These are phyloP conservation scores for Datura wrightii DNA, from an alignment of 257 asterid genomes.

Conservation along the genomic window DNA sequence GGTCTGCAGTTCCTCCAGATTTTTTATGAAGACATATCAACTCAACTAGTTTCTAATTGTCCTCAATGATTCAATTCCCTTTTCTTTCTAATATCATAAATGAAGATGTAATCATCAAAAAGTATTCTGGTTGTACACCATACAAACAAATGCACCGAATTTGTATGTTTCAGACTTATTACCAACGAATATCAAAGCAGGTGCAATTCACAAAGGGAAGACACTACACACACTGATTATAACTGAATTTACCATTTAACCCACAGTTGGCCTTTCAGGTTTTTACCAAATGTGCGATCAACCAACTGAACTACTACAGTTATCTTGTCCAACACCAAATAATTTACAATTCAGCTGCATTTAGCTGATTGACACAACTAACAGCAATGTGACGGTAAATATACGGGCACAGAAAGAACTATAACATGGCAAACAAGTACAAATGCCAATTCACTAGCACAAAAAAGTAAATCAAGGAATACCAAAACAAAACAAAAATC, in stretches of 20 bases:
- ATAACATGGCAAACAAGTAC: not conserved
- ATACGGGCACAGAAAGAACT: not conserved
- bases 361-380: not conserved
- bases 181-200: not conserved
- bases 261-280: not conserved
- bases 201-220: not conserved
- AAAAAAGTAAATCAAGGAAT: not conserved
- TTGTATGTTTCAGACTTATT: not conserved
- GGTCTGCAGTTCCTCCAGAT: not conserved
- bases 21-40: not conserved
- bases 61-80: not conserved
- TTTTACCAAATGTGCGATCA: not conserved
- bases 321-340: not conserved
- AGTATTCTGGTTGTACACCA: not conserved
- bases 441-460: not conserved
- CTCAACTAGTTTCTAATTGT: not conserved
- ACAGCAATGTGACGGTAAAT: not conserved
- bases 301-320: not conserved
- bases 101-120: not conserved
- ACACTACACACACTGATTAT: not conserved
- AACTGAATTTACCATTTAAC: not conserved
- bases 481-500: not conserved
- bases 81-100: not conserved
- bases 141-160: not conserved
- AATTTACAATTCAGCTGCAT: not conserved